Conservation (phyloP, 2,329 filamentous ascomycete genomes). For the Eutypa lata region DNA sequence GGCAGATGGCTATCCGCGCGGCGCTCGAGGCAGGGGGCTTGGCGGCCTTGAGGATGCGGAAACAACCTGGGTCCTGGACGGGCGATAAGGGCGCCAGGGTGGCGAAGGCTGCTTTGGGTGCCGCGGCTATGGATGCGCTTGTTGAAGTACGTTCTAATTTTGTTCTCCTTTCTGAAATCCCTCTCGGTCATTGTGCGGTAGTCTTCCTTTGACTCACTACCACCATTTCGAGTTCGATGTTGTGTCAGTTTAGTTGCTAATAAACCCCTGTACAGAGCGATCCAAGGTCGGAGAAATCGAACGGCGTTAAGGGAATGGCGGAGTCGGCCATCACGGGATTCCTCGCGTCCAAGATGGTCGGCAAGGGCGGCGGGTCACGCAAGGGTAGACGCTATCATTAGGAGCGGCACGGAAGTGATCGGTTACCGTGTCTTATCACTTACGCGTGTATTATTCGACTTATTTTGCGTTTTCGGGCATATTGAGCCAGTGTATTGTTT, state of each 20-base stretch:
- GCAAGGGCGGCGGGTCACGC: neutral
- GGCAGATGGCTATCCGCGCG: slow-evolving; percentile 39
- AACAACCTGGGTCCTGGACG: slow-evolving; percentile 44
- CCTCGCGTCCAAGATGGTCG: slow-evolving; percentile 28
- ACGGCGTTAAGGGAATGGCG: slow-evolving; percentile 27
- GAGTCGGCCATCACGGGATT: slow-evolving; percentile 27
- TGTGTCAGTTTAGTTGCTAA: too few relatives aligned
- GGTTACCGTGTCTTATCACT: too few relatives aligned
- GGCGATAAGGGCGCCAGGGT: slow-evolving; percentile 47
- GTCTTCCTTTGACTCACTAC: too few relatives aligned
- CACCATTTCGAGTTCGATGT: too few relatives aligned
- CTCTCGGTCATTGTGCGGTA: too few relatives aligned
- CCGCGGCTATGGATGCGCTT: slow-evolving; percentile 46
- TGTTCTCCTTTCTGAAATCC: neutral
- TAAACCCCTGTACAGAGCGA: slow-evolving; percentile 14
- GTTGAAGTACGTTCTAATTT: slow-evolving; percentile 20
- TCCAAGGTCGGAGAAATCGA: slow-evolving; percentile 17
- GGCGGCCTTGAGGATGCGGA: slow-evolving; percentile 43
- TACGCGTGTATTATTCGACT: too few relatives aligned
- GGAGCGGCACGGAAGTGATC: neutral
- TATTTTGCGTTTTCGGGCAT: too few relatives aligned
- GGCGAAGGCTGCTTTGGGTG: slow-evolving; percentile 46
- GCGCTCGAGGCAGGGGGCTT: slow-evolving; percentile 47
- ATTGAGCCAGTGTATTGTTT: too few relatives aligned
- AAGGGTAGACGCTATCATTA: neutral